Evolutionary conservation across 169 alveolate species (phyloP), one percentile per base, ranked within the genome.

Genomic region (Plasmodium yoelii): DNA sequence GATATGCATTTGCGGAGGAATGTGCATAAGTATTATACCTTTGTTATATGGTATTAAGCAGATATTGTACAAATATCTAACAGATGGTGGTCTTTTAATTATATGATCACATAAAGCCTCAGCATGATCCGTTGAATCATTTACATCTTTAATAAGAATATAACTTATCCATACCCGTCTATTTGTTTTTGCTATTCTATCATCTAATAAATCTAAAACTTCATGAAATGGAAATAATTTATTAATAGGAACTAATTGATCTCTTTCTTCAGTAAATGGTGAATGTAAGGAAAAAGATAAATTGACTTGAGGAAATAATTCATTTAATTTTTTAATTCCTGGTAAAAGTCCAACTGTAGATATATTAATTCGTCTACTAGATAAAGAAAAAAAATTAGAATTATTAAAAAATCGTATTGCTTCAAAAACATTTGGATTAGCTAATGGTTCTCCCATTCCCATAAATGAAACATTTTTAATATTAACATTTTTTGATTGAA

Each of bases 391-490:
- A 5, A 90, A 88, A 24, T 90, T 71, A 15, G 82, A 28, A 63
- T 92, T 93, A 24, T 90, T 93, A 49, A 96, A 93, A 53, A 96
- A 74, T 13, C 69, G 73, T 55, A 96, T 92, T 22, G 98, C 92
- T 19, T 93, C 95, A 90, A 96, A 96, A 53, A 95, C 96, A 56
- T 94, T 90, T 18, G 98, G 98, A 82, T 96, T 96, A 26, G 97
- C 96, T 65, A 96, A 91, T 28, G 98, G 97, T 84, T 96, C 98
- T 0, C 98, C 98, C 97, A 95, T 92, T 82, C 98, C 98, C 96
- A 94, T 94, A 91, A 96, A 95, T n/a, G 97, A 95, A 5, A 96
- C 90, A 64, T 95, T 93, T 87, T 91, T 96, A 18, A 94, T 84
- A 63, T 92, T 68, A 59, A 92, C 92, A 1, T 96, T 94, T 61